Conservation (phyloP, 257 asterid species). For the Solanum megistacrolobum region DNA sequence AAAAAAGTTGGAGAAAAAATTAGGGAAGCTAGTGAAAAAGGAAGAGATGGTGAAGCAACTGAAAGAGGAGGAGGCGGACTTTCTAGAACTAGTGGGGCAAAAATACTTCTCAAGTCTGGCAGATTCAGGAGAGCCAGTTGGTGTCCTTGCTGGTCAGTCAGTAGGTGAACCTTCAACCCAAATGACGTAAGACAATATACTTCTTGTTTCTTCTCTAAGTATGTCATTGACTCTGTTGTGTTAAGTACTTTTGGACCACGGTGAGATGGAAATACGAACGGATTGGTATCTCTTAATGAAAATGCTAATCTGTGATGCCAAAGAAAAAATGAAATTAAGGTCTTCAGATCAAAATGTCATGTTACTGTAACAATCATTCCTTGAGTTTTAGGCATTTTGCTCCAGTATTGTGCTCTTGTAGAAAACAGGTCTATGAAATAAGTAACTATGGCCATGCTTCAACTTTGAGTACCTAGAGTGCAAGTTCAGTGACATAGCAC, state of each 20-base stretch:
- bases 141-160: conserved; percentile 97
- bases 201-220: conserved; percentile 1
- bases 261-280: neutral
- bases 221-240: neutral
- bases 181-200: conserved; percentile 73
- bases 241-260: neutral
- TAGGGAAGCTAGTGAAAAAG: conserved; percentile 13
- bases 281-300: neutral
- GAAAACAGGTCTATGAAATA: neutral
- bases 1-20: neutral
- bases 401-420: neutral
- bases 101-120: conserved; percentile 86
- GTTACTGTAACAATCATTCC: neutral
- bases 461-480: neutral
- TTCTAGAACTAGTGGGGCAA: conserved; percentile 59
- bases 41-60: conserved; percentile 9
- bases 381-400: neutral
- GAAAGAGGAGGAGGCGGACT: conserved; percentile 26
- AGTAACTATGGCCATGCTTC: neutral
- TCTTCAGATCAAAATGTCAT: neutral
- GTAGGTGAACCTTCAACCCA: conserved; percentile 98
- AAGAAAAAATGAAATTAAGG: neutral
- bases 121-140: conserved; percentile 91
- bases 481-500: neutral
- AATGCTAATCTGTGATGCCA: neutral